These are phyloP conservation scores for Leishmania mexicana DNA, from an alignment of 208 protist species.

Conservation along the genomic window DNA sequence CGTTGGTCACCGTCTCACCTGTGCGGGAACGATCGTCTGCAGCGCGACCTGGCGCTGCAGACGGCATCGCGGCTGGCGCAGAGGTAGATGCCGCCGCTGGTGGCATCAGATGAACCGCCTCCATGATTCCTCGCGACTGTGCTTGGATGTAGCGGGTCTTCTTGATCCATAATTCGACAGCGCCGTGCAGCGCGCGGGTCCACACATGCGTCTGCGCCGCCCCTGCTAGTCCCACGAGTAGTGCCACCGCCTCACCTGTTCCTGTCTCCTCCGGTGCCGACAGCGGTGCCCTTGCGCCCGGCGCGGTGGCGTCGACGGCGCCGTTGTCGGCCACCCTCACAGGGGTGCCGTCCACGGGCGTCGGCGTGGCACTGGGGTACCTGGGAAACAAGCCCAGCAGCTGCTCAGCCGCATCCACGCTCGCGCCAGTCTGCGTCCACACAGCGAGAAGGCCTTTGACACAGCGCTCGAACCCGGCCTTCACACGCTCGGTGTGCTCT, in stretches of 20 bases:
- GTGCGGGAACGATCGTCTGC: background rate
- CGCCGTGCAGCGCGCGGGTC: constrained; percentile 4
- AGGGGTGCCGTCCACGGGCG: background rate
- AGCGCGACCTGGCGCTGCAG: background rate
- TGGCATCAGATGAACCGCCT: background rate
- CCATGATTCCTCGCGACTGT: background rate
- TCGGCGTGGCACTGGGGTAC: background rate
- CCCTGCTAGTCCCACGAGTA: constrained; percentile 2
- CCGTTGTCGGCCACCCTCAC: background rate
- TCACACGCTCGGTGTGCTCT: background rate
- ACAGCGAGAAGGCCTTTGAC: constrained; percentile 16
- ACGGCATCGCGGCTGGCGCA: background rate
- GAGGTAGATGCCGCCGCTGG: background rate
- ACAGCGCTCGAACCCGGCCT: constrained; percentile 8
- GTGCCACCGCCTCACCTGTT: background rate
- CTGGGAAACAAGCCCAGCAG: constrained; percentile 7
- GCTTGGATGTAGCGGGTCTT: constrained; percentile 18
- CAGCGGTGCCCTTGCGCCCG: background rate
- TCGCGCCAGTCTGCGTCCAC: constrained; percentile 20
- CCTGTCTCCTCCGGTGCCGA: background rate
- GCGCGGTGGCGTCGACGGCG: background rate
- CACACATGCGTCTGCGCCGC: constrained; percentile 10
- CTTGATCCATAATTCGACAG: constrained; percentile 12
- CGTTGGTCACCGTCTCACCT: background rate
- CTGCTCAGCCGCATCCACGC: constrained; percentile 2